Base-by-base conservation (phyloP, 495 filamentous ascomycete genomes). In the Cudoniella acicularis region DNA sequence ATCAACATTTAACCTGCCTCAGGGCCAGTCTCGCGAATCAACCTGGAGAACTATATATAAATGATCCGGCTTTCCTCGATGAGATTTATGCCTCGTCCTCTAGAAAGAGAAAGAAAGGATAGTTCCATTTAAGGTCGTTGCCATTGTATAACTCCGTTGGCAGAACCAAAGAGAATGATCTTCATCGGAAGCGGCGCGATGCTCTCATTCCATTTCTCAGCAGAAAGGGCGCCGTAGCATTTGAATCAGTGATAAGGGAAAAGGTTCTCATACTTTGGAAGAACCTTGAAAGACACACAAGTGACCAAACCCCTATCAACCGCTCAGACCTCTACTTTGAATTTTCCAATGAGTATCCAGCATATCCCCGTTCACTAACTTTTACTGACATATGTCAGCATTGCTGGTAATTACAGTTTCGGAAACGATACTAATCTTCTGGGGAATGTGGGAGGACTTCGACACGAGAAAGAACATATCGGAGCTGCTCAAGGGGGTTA, bases 21-120 rank as follows among this genome's bases (percentile, higher is more conserved):
- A 54, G 23, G 49, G 16, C 45, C 45, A 8, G 17, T 48, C 8
- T 4, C 17, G 16, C 4, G 45, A 8, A 48, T 48, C 21, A 17
- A 4, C 45, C 45, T 48, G 8, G 21, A 17, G 45, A 48, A 48
- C 53, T 86, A 0, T 79, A 82, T 56, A 71, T 83, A 57, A 65
- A 72, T 23, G 79, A 84, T 65, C 75, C 77, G 0, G 69, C 76
- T 2, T 73, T 68, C 18, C 70, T 68, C 47, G 67, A 72, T 17
- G 49, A 24, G 11, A 16, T 51, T 21, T 51, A 24, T 27, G 20
- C 49, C 9, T 10, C 21, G 24, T 9, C 49, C 3, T 51, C 49
- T 21, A 3, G 21, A 3, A 51, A 51, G 9, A 9, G 49, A 3
- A 21, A 51, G 3, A 51, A 51, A 51, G 8, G 10, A 9, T 16